Percentiles rank a stretch among this genome's conserved stretches.
These are phyloP conservation scores for Metschnikowia colocasiae DNA, from an alignment of 805 yeast genomes.

Conservation along the genomic window DNA sequence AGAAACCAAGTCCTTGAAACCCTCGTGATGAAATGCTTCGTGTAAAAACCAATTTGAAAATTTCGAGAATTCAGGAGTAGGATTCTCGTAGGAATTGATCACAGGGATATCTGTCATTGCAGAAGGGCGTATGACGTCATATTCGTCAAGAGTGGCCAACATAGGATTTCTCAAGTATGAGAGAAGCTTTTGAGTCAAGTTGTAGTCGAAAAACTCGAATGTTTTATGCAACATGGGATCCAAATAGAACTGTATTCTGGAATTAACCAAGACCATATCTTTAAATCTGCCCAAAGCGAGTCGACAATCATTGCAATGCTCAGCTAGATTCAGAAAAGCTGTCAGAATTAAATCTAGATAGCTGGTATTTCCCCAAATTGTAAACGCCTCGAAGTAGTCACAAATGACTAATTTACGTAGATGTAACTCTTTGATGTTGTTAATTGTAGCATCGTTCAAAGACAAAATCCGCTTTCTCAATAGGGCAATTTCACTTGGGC, in stretches of 20 bases:
- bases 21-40: background rate
- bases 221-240: background rate
- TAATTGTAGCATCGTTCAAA: background rate
- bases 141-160: background rate
- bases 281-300: background rate
- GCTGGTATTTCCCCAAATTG: background rate
- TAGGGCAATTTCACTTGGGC: background rate
- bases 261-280: background rate
- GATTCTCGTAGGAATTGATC: background rate
- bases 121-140: background rate
- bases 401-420: background rate
- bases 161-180: background rate
- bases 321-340: background rate
- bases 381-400: background rate
- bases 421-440: background rate
- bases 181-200: background rate
- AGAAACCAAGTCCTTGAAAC: background rate
- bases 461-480: background rate
- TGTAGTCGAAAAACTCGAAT: background rate
- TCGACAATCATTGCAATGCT: background rate
- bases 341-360: background rate
- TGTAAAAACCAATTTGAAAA: background rate
- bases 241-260: slow-evolving; percentile 3
- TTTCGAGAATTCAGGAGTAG: background rate
- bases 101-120: background rate